A percentile compares a stretch with the other conserved stretches of the same genome.
These are phyloP conservation scores for Phaeosphaeriaceae sp. DNA, from an alignment of 2,329 filamentous ascomycete species.

Conservation along the genomic window DNA sequence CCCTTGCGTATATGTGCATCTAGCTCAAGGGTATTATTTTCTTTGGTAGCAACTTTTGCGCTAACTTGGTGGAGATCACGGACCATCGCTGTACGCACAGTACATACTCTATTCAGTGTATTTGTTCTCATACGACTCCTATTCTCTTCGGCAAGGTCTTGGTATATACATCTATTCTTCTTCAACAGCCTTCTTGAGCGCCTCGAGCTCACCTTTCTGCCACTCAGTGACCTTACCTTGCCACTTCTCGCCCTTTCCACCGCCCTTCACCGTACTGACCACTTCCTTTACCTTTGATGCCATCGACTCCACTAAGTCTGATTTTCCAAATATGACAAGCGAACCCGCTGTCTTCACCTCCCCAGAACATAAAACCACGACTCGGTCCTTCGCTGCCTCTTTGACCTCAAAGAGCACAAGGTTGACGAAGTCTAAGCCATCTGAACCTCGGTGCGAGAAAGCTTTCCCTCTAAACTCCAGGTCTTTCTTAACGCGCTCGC, in stretches of 20 bases:
- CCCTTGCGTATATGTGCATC: background rate
- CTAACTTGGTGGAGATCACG: background rate
- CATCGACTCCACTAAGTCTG: constrained; percentile 32
- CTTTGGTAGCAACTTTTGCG: too few species aligned
- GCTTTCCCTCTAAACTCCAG: constrained; percentile 20
- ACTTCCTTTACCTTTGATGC: constrained; percentile 32
- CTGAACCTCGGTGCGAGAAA: constrained; percentile 34
- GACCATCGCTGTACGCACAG: background rate
- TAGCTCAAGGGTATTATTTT: background rate
- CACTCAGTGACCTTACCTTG: constrained; percentile 43
- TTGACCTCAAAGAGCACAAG: constrained; percentile 35
- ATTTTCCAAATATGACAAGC: constrained; percentile 36
- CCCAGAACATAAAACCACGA: constrained; percentile 36
- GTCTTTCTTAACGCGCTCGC: constrained; percentile 26
- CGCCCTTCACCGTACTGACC: constrained; percentile 37
- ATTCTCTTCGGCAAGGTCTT: too few species aligned
- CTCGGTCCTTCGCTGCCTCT: constrained; percentile 29
- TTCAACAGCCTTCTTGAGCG: constrained; percentile 28
- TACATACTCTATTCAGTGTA: background rate
- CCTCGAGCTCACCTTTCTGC: constrained; percentile 42
- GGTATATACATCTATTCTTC: constrained; percentile 5
- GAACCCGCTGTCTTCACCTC: constrained; percentile 35
- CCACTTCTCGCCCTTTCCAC: constrained; percentile 44
- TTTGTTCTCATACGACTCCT: too few species aligned
- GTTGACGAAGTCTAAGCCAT: constrained; percentile 41